Percentiles rank a stretch among this genome's conserved stretches.
Conservation (phyloP, 225 moss, liverwort and hornwort genomes). For the Sphagnum contortum region DNA sequence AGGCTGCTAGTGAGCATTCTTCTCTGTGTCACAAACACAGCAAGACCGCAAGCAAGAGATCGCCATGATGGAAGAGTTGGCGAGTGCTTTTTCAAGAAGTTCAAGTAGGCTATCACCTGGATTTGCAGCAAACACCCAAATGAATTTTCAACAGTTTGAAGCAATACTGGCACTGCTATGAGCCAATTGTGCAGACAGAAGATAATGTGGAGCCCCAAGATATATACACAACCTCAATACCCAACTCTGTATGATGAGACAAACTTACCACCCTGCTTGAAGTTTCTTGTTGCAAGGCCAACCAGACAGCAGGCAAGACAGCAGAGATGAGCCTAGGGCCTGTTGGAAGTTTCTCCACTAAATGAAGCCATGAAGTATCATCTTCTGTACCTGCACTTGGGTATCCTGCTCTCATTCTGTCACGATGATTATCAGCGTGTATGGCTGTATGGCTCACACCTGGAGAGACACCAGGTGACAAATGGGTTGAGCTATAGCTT, state of each 20-base stretch:
- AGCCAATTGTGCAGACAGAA: not conserved
- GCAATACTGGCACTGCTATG: too few species aligned
- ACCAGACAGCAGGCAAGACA: constrained; percentile 65
- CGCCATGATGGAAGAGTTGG: constrained; percentile 40
- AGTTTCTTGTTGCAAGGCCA: constrained; percentile 71
- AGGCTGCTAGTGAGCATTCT: constrained; percentile 67
- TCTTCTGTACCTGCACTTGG: constrained; percentile 35
- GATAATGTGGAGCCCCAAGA: not conserved
- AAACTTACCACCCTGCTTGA: constrained; percentile 71
- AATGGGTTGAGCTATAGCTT: constrained; percentile 20
- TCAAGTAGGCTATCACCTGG: constrained; percentile 79
- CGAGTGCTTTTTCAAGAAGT: constrained; percentile 65
- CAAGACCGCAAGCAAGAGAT: constrained; percentile 68
- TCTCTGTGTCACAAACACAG: constrained; percentile 59
- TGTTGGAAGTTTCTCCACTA: constrained; percentile 55
- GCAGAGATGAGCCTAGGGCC: constrained; percentile 47
- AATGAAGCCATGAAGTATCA: constrained; percentile 70
- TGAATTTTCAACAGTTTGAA: not conserved
- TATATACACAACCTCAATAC: not conserved
- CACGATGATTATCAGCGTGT: constrained; percentile 18
- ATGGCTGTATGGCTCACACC: constrained; percentile 32
- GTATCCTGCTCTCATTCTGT: constrained; percentile 22
- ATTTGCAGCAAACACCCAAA: constrained; percentile 5
- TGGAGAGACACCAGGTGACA: constrained; percentile 49
- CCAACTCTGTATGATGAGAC: too few species aligned